Evolutionary conservation across 2,329 filamentous ascomycete genomes (phyloP).

Genomic region (Xylaria sp.): DNA sequence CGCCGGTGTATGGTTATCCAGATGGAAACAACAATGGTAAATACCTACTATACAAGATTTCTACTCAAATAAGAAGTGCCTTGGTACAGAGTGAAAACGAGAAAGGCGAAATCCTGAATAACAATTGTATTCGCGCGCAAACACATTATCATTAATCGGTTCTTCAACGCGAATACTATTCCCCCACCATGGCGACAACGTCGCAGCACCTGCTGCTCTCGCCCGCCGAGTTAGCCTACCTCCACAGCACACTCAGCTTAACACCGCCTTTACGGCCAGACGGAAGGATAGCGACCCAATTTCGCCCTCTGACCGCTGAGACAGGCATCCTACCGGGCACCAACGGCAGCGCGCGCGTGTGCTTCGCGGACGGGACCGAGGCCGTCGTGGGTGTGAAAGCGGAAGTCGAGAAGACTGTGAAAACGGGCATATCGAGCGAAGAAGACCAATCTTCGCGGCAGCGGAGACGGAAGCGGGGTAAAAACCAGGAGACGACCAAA

Average conservation of each 20-base stretch:
- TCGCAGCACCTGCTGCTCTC: conserved; percentile 79
- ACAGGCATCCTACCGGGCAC: conserved; percentile 87
- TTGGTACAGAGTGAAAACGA: not conserved
- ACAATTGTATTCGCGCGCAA: not conserved
- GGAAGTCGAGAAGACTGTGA: conserved; percentile 73
- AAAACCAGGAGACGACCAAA: conserved; percentile 37
- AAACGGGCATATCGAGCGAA: conserved; percentile 26
- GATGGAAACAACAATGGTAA: not conserved
- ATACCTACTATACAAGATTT: not conserved
- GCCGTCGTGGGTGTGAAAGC: conserved; percentile 96
- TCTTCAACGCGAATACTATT: not conserved
- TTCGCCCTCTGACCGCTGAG: conserved; percentile 90
- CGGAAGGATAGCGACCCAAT: conserved; percentile 82
- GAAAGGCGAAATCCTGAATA: not conserved
- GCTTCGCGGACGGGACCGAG: conserved; percentile 94
- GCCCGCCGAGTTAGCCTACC: conserved; percentile 94
- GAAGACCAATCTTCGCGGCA: conserved; percentile 9
- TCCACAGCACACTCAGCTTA: conserved; percentile 86
- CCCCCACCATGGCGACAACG: conserved; percentile 61
- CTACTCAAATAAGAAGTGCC: not conserved
- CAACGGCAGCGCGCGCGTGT: conserved; percentile 92
- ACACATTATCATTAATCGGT: not conserved
- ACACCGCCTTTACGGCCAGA: conserved; percentile 89
- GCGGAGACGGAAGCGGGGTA: conserved; percentile 41
- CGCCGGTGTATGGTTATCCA: too few relatives aligned